A percentile compares a stretch with the other conserved stretches of the same genome.
These are phyloP conservation scores for Pseudogymnoascus sp. DNA, from an alignment of 2,329 filamentous ascomycete species.

Conservation along the genomic window DNA sequence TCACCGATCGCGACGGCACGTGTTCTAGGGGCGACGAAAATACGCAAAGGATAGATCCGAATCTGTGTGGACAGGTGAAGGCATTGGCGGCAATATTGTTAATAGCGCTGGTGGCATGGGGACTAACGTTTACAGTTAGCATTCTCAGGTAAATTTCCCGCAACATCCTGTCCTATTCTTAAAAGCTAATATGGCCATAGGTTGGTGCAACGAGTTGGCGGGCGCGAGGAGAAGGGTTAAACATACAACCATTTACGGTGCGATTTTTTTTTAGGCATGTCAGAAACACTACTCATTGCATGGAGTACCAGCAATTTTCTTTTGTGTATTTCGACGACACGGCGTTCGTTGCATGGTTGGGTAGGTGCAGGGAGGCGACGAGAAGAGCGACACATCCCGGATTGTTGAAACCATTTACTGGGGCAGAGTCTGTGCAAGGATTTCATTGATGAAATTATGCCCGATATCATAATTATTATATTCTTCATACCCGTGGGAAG, in stretches of 20 bases:
- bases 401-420: neutral
- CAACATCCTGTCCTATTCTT: neutral
- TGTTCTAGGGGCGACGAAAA: constrained; percentile 32
- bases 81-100: constrained; percentile 72
- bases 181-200: constrained; percentile 27
- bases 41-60: constrained; percentile 24
- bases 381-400: neutral
- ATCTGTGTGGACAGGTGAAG: constrained; percentile 56
- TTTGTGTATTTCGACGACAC: neutral
- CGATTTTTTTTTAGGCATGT: neutral
- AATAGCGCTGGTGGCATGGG: constrained; percentile 79
- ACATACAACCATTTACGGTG: neutral
- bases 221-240: constrained; percentile 38
- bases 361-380: neutral
- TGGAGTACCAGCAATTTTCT: constrained; percentile 6
- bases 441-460: constrained; percentile 5
- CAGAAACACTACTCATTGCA: neutral
- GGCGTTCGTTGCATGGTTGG: constrained; percentile 6
- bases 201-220: constrained; percentile 52
- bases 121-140: constrained; percentile 81
- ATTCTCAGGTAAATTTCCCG: constrained; percentile 49
- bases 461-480: constrained; percentile 8
- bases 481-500: neutral
- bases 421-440: neutral
- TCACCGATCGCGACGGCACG: constrained; percentile 54